A percentile compares a stretch with the other conserved stretches of the same genome.
Evolutionary conservation across 1,284 basidiomycete genomes (phyloP).

Genomic region (Lignosus rhinocerotis): DNA sequence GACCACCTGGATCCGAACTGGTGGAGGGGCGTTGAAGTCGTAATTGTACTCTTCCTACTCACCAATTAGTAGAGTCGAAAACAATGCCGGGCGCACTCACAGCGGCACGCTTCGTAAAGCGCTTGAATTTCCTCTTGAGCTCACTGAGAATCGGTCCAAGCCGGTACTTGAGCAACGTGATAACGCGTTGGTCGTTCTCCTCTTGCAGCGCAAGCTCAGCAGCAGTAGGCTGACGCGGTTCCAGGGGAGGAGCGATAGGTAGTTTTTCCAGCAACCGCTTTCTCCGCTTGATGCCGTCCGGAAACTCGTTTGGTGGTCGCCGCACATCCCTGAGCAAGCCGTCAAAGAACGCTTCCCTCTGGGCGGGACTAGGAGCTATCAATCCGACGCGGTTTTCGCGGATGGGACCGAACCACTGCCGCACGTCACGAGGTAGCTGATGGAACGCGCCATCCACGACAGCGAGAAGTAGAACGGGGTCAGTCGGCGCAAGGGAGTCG

Average conservation of each 20-base stretch:
- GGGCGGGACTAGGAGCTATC: constrained; percentile 46
- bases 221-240: constrained; percentile 81
- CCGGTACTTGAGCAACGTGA: constrained; percentile 86
- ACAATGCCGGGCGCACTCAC: constrained; percentile 45
- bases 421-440: constrained; percentile 81
- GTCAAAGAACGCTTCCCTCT: constrained; percentile 81
- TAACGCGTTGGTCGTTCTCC: constrained; percentile 77
- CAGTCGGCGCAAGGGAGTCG: constrained; percentile 86
- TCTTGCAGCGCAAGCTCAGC: constrained; percentile 84
- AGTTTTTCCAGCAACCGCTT: constrained; percentile 86
- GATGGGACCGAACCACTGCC: constrained; percentile 87
- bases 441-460: constrained; percentile 79
- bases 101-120: constrained; percentile 82
- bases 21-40: constrained; percentile 37
- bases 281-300: constrained; percentile 85
- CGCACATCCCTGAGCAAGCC: constrained; percentile 68
- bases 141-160: constrained; percentile 82
- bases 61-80: not conserved
- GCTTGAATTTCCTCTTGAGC: constrained; percentile 91
- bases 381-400: constrained; percentile 78
- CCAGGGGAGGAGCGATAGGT: constrained; percentile 86
- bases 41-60: constrained; percentile 75
- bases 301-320: constrained; percentile 85
- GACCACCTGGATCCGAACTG: constrained; percentile 31
- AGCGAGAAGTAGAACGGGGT: constrained; percentile 90